Percentiles rank a stretch among this genome's conserved stretches.
Evolutionary conservation across 2,329 filamentous ascomycete species (phyloP).

Genomic region (Camillea tinctor): DNA sequence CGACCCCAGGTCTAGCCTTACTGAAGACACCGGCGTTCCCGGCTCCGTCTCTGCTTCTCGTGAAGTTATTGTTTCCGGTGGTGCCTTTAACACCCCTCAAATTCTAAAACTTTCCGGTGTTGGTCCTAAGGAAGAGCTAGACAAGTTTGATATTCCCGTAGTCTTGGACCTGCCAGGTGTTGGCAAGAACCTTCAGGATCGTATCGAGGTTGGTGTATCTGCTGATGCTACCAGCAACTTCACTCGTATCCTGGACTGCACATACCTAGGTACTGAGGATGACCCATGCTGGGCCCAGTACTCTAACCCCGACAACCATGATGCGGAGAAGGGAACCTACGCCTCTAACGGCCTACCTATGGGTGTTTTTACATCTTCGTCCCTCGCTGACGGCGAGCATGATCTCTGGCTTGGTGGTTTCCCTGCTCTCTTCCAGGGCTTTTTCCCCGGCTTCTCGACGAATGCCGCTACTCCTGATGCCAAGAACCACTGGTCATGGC

Average conservation of each 20-base stretch:
- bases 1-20: constrained; percentile 33
- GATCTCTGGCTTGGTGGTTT: constrained; percentile 40
- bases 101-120: constrained; percentile 49
- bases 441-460: constrained; percentile 38
- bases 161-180: constrained; percentile 55
- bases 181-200: constrained; percentile 57
- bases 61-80: constrained; percentile 51
- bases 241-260: constrained; percentile 35
- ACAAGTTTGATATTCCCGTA: constrained; percentile 38
- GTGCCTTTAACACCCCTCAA: constrained; percentile 53
- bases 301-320: constrained; percentile 13
- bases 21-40: constrained; percentile 24
- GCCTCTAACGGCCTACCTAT: constrained; percentile 35
- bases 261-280: constrained; percentile 31
- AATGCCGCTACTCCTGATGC: constrained; percentile 33
- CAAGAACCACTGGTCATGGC: constrained; percentile 44
- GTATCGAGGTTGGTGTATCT: constrained; percentile 47
- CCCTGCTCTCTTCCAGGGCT: constrained; percentile 39
- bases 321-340: constrained; percentile 32
- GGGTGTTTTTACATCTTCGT: constrained; percentile 30
- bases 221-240: constrained; percentile 42
- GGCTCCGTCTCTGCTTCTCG: constrained; percentile 39
- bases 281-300: constrained; percentile 34
- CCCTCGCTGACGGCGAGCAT: constrained; percentile 27
- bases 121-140: constrained; percentile 40